phyloP scores from a whole-genome alignment of 345 rosid species.

The Gossypium rotundifolium region DNA sequence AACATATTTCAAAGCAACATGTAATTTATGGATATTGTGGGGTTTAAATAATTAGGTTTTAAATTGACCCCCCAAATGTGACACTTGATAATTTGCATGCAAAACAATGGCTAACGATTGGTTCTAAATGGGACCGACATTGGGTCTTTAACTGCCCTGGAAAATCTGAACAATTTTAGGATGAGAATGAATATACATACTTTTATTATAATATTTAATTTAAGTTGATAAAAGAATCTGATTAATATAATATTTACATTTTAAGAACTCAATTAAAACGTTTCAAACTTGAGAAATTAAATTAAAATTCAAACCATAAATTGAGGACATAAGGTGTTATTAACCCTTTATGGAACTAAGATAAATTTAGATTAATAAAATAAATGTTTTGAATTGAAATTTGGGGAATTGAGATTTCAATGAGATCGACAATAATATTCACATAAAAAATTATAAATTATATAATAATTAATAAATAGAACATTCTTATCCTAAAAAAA shows the following conservation, averaged over 20 bases:
- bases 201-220: too few relatives aligned
- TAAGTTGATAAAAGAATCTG: background rate
- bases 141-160: slow-evolving; percentile 23
- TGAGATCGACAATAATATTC: too few relatives aligned
- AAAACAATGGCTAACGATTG: background rate
- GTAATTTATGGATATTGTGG: slow-evolving; percentile 26
- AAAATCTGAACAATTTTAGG: background rate
- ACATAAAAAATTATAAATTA: too few relatives aligned
- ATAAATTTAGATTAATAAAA: background rate
- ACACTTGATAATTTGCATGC: background rate
- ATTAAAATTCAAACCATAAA: background rate
- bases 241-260: background rate
- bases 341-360: background rate
- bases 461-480: background rate
- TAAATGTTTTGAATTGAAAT: background rate
- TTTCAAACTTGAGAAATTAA: background rate
- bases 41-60: background rate
- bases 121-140: background rate
- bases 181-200: background rate
- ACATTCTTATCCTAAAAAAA: background rate
- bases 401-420: too few relatives aligned
- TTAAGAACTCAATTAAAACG: too few relatives aligned
- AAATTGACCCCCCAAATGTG: background rate
- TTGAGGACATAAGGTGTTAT: too few relatives aligned
- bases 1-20: slow-evolving; percentile 21